Conservation (phyloP, 2,329 filamentous ascomycete genomes). For the Colletotrichum karsti region DNA sequence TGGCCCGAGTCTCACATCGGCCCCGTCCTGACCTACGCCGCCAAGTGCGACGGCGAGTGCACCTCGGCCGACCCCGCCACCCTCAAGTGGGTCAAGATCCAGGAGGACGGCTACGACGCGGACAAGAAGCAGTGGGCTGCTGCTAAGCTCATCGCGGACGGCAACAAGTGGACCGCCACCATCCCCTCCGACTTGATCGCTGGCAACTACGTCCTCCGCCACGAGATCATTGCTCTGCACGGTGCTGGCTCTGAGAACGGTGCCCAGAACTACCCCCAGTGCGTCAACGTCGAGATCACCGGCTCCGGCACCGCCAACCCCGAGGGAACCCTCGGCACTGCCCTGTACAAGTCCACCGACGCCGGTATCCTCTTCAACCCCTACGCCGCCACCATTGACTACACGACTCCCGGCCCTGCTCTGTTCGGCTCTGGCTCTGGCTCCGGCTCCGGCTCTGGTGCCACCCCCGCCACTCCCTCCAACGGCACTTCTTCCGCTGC, state of each 20-base stretch:
- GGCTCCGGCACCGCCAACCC: constrained; percentile 47
- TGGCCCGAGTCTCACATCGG: constrained; percentile 55
- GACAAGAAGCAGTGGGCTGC: constrained; percentile 44
- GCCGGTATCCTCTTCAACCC: constrained; percentile 43
- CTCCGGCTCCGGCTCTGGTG: constrained; percentile 30
- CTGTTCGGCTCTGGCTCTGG: constrained; percentile 18
- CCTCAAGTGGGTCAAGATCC: constrained; percentile 72
- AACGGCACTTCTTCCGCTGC: background rate
- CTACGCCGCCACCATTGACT: constrained; percentile 37
- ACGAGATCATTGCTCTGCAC: constrained; percentile 63
- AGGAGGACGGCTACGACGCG: constrained; percentile 59
- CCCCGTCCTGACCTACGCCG: constrained; percentile 71
- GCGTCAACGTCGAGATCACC: constrained; percentile 55
- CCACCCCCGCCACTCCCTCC: constrained; percentile 26
- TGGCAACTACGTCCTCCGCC: constrained; percentile 57
- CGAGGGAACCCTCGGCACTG: constrained; percentile 38
- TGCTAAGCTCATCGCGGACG: constrained; percentile 51
- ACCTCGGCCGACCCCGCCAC: constrained; percentile 58
- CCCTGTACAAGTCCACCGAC: constrained; percentile 38
- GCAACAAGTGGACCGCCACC: constrained; percentile 41
- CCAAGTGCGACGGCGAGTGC: constrained; percentile 66
- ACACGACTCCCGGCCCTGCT: constrained; percentile 41
- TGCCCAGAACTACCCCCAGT: constrained; percentile 61
- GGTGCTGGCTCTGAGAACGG: constrained; percentile 49
- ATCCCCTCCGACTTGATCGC: constrained; percentile 42